Evolutionary conservation across 2,329 filamentous ascomycete genomes (phyloP).

Genomic region (Diaporthe destruens): DNA sequence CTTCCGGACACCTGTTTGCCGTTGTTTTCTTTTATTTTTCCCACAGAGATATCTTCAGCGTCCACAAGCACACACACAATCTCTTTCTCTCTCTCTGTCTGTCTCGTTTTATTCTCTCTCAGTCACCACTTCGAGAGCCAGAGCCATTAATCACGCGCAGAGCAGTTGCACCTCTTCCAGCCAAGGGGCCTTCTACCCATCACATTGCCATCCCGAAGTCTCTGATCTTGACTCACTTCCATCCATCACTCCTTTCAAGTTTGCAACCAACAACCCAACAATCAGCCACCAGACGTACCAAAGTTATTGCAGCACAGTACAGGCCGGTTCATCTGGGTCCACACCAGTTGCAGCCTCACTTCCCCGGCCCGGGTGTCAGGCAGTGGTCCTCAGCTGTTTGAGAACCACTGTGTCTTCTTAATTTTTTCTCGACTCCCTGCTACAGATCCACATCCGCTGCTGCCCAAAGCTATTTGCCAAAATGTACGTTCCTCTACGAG

Average conservation of each 20-base stretch:
- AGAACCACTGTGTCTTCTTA: background rate
- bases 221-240: background rate
- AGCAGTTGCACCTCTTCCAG: background rate
- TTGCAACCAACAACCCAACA: background rate
- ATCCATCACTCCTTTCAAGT: background rate
- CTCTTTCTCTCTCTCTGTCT: no score
- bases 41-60: background rate
- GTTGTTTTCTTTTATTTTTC: background rate
- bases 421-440: background rate
- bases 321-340: background rate
- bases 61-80: background rate
- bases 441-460: background rate
- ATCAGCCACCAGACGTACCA: background rate
- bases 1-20: background rate
- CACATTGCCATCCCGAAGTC: background rate
- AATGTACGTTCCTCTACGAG: constrained; percentile 24
- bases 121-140: no score
- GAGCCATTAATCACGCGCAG: background rate
- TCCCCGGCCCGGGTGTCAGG: background rate
- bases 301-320: background rate
- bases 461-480: background rate
- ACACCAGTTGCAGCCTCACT: background rate
- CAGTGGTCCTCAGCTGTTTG: background rate
- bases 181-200: background rate
- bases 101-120: no score